Evolutionary conservation across 257 asterid genomes (phyloP).

Genomic region (Echium plantagineum): DNA sequence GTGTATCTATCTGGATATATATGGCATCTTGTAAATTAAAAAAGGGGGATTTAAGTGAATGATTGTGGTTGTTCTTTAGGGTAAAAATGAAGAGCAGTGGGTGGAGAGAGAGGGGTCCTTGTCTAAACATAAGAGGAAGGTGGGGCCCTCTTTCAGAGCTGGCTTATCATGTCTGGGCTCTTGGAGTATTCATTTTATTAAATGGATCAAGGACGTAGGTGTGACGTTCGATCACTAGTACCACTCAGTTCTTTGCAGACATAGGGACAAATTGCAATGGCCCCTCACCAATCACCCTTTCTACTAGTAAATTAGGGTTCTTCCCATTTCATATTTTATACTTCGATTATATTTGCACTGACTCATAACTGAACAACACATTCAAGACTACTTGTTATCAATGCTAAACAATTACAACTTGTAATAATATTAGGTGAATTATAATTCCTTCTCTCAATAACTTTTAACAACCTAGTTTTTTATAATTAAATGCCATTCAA

Average conservation of each 20-base stretch:
- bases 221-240: not conserved
- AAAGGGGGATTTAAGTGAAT: not conserved
- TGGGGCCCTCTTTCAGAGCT: slow-evolving; percentile 5
- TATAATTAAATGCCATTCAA: too few species aligned
- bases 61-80: not conserved
- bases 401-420: too few species aligned
- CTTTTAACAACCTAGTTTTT: too few species aligned
- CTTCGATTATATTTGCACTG: too few species aligned
- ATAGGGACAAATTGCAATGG: slow-evolving; percentile 5
- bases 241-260: too few species aligned
- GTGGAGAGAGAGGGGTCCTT: not conserved
- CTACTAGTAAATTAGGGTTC: not conserved
- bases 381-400: too few species aligned
- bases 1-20: too few species aligned
- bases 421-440: too few species aligned
- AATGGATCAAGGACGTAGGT: slow-evolving; percentile 5
- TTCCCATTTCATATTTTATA: not conserved
- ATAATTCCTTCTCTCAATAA: too few species aligned
- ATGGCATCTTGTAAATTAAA: not conserved
- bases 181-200: not conserved
- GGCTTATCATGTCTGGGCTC: not conserved
- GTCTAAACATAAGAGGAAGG: slow-evolving; percentile 12
- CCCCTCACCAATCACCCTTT: not conserved
- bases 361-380: too few species aligned
- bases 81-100: not conserved